These are phyloP conservation scores for Solanum sejunctum DNA, from an alignment of 257 asterid species.

Conservation along the genomic window DNA sequence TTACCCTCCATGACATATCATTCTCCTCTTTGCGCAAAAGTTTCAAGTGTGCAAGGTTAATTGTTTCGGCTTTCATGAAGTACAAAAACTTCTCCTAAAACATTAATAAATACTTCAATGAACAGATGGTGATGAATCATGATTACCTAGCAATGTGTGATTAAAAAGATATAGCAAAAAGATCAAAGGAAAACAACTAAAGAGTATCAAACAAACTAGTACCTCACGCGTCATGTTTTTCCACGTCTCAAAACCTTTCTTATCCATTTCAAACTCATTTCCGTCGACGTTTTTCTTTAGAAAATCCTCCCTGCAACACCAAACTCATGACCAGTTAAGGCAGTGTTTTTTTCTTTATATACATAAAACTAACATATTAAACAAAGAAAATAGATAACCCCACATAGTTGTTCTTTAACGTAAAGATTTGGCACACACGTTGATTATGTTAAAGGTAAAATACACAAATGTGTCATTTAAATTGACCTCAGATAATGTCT, in stretches of 20 bases:
- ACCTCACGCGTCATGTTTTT: constrained; percentile 43
- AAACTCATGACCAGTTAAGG: background rate
- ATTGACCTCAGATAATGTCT: too few relatives aligned
- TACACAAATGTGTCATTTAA: too few relatives aligned
- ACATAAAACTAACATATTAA: background rate
- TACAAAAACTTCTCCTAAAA: constrained; percentile 33
- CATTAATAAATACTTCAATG: background rate
- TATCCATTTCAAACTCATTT: constrained; percentile 29
- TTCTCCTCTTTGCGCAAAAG: constrained; percentile 24
- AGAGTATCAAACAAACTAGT: background rate
- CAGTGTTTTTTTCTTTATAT: background rate
- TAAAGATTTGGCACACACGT: background rate
- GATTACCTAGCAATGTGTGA: background rate
- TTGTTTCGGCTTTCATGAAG: constrained; percentile 21
- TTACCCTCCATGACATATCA: constrained; percentile 11
- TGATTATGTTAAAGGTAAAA: background rate
- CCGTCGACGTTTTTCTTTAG: constrained; percentile 17
- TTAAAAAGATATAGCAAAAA: background rate
- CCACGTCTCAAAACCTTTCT: constrained; percentile 42
- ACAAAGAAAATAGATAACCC: background rate
- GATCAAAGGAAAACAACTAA: background rate
- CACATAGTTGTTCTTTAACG: background rate
- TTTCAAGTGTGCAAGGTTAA: constrained; percentile 19
- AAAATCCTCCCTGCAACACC: constrained; percentile 44
- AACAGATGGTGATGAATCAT: background rate